Base-by-base conservation (phyloP, 441 rosid genomes). In the Bocquillonia castaneifolia region DNA sequence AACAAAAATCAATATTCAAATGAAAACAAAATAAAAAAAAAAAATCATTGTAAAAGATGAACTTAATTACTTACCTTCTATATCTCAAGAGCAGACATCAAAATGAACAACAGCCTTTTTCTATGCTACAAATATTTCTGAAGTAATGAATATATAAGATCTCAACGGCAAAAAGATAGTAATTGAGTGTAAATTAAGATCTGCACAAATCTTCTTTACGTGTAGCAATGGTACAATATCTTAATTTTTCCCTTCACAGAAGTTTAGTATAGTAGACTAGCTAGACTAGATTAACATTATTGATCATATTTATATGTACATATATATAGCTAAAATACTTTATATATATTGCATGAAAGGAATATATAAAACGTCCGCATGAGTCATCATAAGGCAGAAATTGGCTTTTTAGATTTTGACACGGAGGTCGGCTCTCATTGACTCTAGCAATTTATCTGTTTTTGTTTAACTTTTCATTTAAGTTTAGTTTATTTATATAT, bases 341-440 rank as follows among this genome's bases (percentile, higher is more conserved):
- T 5, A 42, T 44, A 74, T 75, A 74, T 54, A 76, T 53, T 72
- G 76, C 82, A 74, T 72, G 76, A 74, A 70, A 70, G 50, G 72
- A 52, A 34, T 10, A 69, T 52, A 54, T 20, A 70, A 68, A 79
- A 75, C 71, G 75, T 65, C 37, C 48, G 34, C 10, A 37, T 74
- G 80, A 76, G 52, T 71, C 70, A 73, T 60, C 56, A 53, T 31
- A 54, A 22, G 58, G 61, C 34, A 67, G 20, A 47, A 63, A 60
- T 48, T 14, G 37, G 63, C 31, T 26, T 45, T 44, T 20, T 56
- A 23, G 14, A 31, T 26, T 26, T 32, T 26, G 34, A 10, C 42
- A 45, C 60, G 23, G 22, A 6, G 81, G 76, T 68, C 77, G 73
- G 72, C 76, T 72, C 62, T 71, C 71, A 72, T 32, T 64, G 61